Conservation (phyloP, 192 early-diverging fungal species). For the Helicostylum pulchrum region DNA sequence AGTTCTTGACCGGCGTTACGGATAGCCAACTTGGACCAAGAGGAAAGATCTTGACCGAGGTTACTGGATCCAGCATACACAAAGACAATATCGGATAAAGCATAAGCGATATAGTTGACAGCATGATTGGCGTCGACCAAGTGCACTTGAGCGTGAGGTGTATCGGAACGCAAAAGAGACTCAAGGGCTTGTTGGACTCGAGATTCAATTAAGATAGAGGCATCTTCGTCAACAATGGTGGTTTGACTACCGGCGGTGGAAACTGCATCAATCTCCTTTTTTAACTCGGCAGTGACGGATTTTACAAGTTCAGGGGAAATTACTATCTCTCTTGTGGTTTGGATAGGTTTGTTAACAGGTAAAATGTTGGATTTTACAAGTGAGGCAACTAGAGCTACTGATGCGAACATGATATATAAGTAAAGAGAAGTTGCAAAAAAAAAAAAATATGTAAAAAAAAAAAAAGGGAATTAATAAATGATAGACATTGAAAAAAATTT, state of each 20-base stretch:
- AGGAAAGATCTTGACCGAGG: slow-evolving; percentile 59
- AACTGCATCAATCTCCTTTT: slow-evolving; percentile 11
- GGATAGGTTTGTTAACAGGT: slow-evolving; percentile 1
- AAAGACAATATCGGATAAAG: slow-evolving; percentile 77
- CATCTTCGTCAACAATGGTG: slow-evolving; percentile 36
- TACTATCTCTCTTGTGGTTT: slow-evolving; percentile 1
- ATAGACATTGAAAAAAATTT: neutral
- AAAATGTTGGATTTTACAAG: slow-evolving; percentile 26
- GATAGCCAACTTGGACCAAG: slow-evolving; percentile 63
- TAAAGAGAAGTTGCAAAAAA: slow-evolving; percentile 5
- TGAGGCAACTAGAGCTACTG: slow-evolving; percentile 36
- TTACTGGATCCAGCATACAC: slow-evolving; percentile 74
- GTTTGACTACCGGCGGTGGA: slow-evolving; percentile 25
- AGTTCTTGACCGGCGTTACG: slow-evolving; percentile 68
- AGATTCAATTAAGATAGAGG: slow-evolving; percentile 16
- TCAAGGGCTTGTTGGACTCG: slow-evolving; percentile 11
- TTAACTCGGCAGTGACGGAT: neutral
- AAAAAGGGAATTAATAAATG: neutral
- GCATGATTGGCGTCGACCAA: slow-evolving; percentile 62
- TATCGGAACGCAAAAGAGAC: slow-evolving; percentile 20
- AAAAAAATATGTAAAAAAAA: neutral
- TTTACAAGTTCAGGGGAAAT: slow-evolving; percentile 22
- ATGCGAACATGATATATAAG: slow-evolving; percentile 30
- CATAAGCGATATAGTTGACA: slow-evolving; percentile 71
- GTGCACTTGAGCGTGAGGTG: slow-evolving; percentile 21